Conservation (phyloP, 163 green algal species). For the Scenedesmus sp. region DNA sequence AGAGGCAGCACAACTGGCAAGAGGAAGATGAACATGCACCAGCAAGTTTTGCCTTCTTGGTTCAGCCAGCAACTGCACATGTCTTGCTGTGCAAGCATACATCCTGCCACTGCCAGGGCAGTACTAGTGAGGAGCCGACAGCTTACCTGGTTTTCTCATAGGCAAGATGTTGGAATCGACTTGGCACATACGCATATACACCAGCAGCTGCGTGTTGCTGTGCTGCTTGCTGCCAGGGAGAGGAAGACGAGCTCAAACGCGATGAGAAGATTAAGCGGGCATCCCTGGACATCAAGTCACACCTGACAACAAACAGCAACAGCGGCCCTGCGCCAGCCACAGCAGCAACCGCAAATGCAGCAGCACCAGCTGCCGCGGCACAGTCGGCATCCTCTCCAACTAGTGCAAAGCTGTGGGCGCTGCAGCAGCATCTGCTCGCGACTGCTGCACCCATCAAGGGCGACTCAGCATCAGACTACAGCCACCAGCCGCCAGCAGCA, state of each 20-base stretch:
- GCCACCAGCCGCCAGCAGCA: not conserved
- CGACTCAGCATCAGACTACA: slow-evolving; percentile 5
- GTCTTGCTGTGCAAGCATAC: not conserved
- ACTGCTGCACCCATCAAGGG: not conserved
- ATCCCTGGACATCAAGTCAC: slow-evolving; percentile 30
- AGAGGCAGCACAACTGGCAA: not conserved
- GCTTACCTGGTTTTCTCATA: too few relatives aligned
- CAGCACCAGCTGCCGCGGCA: not conserved
- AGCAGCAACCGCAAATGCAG: not conserved
- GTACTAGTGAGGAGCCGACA: too few relatives aligned
- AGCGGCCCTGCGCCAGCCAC: not conserved
- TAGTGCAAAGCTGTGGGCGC: not conserved
- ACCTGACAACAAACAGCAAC: not conserved
- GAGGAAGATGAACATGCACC: not conserved
- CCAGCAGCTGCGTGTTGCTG: not conserved
- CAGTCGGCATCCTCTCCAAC: not conserved
- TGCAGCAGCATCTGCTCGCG: not conserved
- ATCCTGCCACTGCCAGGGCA: not conserved
- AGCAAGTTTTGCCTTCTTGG: not conserved
- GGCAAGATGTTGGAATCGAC: too few relatives aligned
- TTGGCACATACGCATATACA: not conserved
- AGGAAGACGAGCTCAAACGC: slow-evolving; percentile 41
- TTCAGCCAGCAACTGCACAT: not conserved
- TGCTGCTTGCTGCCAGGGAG: not conserved
- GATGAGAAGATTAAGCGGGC: slow-evolving; percentile 39